Percentiles rank a stretch among this genome's conserved stretches.
Evolutionary conservation across 768 basidiomycete genomes (phyloP).

Genomic region (Mycena floridula): DNA sequence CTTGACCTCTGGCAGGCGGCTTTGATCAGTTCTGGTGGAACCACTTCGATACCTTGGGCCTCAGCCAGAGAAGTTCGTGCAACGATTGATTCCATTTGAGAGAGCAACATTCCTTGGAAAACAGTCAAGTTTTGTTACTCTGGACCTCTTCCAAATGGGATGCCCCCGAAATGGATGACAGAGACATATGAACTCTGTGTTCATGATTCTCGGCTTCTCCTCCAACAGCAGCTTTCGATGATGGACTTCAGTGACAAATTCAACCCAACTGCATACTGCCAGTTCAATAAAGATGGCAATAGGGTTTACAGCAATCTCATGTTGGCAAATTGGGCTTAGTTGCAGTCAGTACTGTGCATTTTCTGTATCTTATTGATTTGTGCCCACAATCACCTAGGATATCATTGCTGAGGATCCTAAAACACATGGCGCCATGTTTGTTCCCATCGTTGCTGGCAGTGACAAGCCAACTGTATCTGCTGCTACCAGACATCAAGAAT

Average conservation of each 20-base stretch:
- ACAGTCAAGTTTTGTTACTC: conserved; percentile 6
- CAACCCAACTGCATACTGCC: too few species aligned
- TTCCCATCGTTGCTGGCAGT: conserved; percentile 26
- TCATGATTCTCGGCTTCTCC: conserved; percentile 11
- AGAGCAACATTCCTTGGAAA: conserved; percentile 15
- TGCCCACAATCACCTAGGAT: conserved; percentile 13
- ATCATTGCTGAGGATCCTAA: conserved; percentile 15
- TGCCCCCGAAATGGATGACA: conserved; percentile 12
- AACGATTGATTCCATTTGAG: conserved; percentile 14
- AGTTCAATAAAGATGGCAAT: too few species aligned
- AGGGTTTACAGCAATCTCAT: too few species aligned
- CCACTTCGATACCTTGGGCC: conserved; percentile 1
- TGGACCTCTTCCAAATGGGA: conserved; percentile 2
- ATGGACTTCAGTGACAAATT: conserved; percentile 22
- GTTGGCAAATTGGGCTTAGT: conserved; percentile 29
- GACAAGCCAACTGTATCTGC: conserved; percentile 38
- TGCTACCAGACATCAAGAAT: conserved; percentile 32
- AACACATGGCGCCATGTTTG: conserved; percentile 24
- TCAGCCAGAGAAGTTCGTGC: conserved; percentile 7
- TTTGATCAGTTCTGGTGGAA: neutral
- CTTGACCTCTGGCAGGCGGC: conserved; percentile 12
- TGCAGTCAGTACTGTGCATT: conserved; percentile 22
- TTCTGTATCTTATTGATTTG: neutral
- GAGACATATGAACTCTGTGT: conserved; percentile 8
- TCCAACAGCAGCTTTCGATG: conserved; percentile 17